A percentile compares a stretch with the other conserved stretches of the same genome.
Conservation (phyloP, 345 rosid genomes). For the Eucalyptus pauciflora region DNA sequence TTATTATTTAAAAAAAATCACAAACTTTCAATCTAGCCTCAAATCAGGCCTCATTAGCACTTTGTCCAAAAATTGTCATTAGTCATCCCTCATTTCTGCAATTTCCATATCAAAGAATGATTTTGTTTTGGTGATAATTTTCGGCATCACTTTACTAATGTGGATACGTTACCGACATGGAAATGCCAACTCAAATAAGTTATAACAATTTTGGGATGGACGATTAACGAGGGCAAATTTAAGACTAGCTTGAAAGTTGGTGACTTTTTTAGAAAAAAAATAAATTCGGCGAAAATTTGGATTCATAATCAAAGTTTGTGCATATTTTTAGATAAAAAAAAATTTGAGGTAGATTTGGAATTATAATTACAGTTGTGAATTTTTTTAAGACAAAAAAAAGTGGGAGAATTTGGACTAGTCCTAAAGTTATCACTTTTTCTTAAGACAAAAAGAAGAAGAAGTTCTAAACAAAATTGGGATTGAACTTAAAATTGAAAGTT, state of each 20-base stretch:
- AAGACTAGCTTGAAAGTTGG: too few species aligned
- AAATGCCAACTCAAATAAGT: neutral
- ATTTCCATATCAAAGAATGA: neutral
- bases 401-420: too few species aligned
- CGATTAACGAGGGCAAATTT: too few species aligned
- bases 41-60: neutral
- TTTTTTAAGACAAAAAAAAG: too few species aligned
- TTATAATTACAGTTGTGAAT: neutral
- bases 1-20: neutral
- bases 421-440: too few species aligned
- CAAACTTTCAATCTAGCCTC: neutral
- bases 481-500: too few species aligned
- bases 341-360: rapidly evolving
- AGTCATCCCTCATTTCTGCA: neutral
- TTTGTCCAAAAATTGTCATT: neutral
- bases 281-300: too few species aligned
- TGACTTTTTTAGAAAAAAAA: too few species aligned
- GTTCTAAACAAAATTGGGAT: too few species aligned
- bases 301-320: too few species aligned
- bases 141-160: neutral
- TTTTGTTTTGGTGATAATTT: neutral
- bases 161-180: neutral
- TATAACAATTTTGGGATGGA: too few species aligned
- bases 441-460: too few species aligned
- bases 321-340: neutral